These are phyloP conservation scores for Delitschia confertaspora DNA, from an alignment of 495 filamentous ascomycete species.

Conservation along the genomic window DNA sequence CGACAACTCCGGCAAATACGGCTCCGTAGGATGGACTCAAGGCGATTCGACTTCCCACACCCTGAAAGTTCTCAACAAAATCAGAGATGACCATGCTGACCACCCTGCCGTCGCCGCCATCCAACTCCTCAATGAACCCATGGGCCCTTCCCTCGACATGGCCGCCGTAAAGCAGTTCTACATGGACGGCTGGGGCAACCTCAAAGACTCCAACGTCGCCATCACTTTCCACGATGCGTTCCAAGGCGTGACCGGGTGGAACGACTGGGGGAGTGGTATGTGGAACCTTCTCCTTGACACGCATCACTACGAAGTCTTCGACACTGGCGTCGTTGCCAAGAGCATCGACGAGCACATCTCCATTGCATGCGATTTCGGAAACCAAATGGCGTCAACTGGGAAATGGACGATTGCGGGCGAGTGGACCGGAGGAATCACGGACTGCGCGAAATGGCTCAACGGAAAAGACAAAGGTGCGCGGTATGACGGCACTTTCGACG, in stretches of 20 bases:
- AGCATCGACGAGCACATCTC: slow-evolving; percentile 28
- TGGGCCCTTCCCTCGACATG: slow-evolving; percentile 33
- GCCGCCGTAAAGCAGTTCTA: slow-evolving; percentile 35
- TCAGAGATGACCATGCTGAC: slow-evolving; percentile 33
- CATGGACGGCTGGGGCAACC: slow-evolving; percentile 37
- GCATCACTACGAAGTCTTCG: slow-evolving; percentile 39
- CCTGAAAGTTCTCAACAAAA: slow-evolving; percentile 33
- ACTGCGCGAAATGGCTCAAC: slow-evolving; percentile 45
- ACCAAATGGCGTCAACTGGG: slow-evolving; percentile 33
- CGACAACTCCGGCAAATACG: slow-evolving; percentile 35
- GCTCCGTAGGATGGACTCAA: slow-evolving; percentile 33
- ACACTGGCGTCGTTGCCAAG: slow-evolving; percentile 26
- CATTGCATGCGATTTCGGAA: slow-evolving; percentile 35
- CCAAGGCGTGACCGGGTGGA: slow-evolving; percentile 33
- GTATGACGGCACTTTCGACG: slow-evolving; percentile 50
- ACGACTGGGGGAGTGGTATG: slow-evolving; percentile 35
- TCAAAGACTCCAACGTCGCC: slow-evolving; percentile 31
- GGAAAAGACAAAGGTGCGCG: slow-evolving; percentile 36
- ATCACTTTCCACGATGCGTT: slow-evolving; percentile 38
- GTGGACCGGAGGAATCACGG: slow-evolving; percentile 52
- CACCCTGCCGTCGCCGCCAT: slow-evolving; percentile 35
- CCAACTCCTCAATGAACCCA: slow-evolving; percentile 37
- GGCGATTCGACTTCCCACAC: slow-evolving; percentile 35
- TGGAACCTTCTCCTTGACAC: slow-evolving; percentile 36
- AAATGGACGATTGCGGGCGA: slow-evolving; percentile 62